phyloP scores from a whole-genome alignment of 805 yeast genomes.

The Groenewaldozyma tartarivorans region DNA sequence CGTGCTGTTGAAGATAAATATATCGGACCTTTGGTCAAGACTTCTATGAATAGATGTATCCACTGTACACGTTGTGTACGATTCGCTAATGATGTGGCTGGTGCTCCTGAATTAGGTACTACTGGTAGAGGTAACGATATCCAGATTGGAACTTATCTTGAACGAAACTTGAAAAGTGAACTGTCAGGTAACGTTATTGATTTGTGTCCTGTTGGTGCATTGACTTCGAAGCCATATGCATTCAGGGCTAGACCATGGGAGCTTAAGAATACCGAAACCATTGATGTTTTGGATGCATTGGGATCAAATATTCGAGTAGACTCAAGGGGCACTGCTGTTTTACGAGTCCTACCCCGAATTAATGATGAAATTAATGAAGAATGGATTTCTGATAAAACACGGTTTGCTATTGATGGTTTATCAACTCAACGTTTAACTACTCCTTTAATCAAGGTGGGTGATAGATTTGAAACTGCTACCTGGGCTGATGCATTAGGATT shows the following conservation, averaged over 20 bases:
- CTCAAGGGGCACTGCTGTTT: slow-evolving; percentile 76
- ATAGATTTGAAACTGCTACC: slow-evolving; percentile 60
- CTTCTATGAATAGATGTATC: slow-evolving; percentile 87
- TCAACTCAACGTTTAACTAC: slow-evolving; percentile 78
- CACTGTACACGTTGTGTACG: slow-evolving; percentile 90
- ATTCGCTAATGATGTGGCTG: slow-evolving; percentile 83
- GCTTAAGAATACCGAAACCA: slow-evolving; percentile 76
- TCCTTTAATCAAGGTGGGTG: slow-evolving; percentile 66
- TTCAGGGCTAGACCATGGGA: slow-evolving; percentile 92
- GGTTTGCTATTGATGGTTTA: slow-evolving; percentile 79
- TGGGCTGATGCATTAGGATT: slow-evolving; percentile 80
- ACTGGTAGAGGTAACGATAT: slow-evolving; percentile 86
- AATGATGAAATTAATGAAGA: slow-evolving; percentile 85
- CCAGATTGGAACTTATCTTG: slow-evolving; percentile 85
- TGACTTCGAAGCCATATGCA: slow-evolving; percentile 86
- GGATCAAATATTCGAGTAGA: slow-evolving; percentile 81
- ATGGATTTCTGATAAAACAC: slow-evolving; percentile 83
- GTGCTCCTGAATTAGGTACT: slow-evolving; percentile 85
- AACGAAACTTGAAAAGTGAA: slow-evolving; percentile 75
- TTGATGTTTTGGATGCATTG: slow-evolving; percentile 74
- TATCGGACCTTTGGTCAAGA: slow-evolving; percentile 79
- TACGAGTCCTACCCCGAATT: slow-evolving; percentile 78
- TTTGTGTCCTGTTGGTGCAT: slow-evolving; percentile 87
- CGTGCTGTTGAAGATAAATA: slow-evolving; percentile 88
- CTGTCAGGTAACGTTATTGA: slow-evolving; percentile 81